phyloP scores from a whole-genome alignment of 1,284 basidiomycete species.

The Cutaneotrichosporon mucoides region DNA sequence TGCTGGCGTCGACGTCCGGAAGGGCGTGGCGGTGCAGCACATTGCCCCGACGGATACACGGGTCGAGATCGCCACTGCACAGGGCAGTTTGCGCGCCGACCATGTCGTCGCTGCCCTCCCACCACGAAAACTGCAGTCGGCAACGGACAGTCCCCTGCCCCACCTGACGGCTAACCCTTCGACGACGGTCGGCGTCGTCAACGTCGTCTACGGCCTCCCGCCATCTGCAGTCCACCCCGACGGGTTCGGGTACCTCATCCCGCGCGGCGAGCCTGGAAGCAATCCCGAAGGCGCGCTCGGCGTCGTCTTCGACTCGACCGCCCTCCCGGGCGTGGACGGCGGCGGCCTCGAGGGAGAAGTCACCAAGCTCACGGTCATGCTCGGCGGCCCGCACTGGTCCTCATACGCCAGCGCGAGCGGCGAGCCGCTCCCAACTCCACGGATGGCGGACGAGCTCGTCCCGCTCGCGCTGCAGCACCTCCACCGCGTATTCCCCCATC shows the following conservation, averaged over 20 bases:
- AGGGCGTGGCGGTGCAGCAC: conserved; percentile 48
- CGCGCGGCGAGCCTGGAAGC: conserved; percentile 54
- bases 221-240: conserved; percentile 59
- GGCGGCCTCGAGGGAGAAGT: conserved; percentile 40
- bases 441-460: conserved; percentile 22
- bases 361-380: conserved; percentile 81
- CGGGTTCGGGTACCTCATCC: conserved; percentile 93
- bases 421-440: conserved; percentile 12
- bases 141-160: conserved; percentile 50
- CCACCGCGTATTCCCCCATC: conserved; percentile 54
- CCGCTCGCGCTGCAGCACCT: conserved; percentile 51
- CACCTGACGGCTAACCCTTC: conserved; percentile 50
- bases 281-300: conserved; percentile 60
- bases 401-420: conserved; percentile 30
- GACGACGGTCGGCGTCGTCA: conserved; percentile 64
- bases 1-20: conserved; percentile 60
- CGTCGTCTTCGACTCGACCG: conserved; percentile 76
- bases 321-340: conserved; percentile 59
- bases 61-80: conserved; percentile 3
- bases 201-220: conserved; percentile 58
- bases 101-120: conserved; percentile 36
- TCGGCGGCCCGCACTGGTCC: conserved; percentile 72
- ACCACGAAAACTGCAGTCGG: conserved; percentile 19
- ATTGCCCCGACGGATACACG: not conserved
- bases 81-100: conserved; percentile 2